Evolutionary conservation across 352 stramenopile species (phyloP).

Genomic region (Thalassiosira mediterranea): DNA sequence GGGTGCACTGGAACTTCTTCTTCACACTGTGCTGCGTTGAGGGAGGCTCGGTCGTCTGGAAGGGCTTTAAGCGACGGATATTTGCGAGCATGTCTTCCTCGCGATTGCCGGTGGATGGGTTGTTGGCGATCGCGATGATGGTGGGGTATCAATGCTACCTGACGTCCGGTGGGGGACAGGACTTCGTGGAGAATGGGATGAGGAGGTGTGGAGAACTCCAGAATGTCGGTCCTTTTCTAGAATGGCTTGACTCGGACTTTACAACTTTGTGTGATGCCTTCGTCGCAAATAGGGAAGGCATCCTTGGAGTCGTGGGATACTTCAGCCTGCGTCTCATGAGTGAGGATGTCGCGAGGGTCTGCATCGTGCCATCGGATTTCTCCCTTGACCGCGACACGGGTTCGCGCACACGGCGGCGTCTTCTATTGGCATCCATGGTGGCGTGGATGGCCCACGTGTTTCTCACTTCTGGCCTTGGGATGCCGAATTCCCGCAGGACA

Average conservation of each 20-base stretch:
- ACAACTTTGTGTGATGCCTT: constrained; percentile 79
- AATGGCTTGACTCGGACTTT: constrained; percentile 1
- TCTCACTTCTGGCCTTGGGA: constrained; percentile 27
- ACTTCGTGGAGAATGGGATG: constrained; percentile 69
- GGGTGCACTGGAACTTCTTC: constrained; percentile 99
- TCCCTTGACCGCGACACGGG: neutral
- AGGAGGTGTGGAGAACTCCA: constrained; percentile 40
- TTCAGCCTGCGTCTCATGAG: constrained; percentile 87
- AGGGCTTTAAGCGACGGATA: constrained; percentile 18
- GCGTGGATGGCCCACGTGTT: constrained; percentile 48
- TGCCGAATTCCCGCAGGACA: constrained; percentile 70
- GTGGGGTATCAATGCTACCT: constrained; percentile 88
- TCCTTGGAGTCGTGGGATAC: constrained; percentile 93
- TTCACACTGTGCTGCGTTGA: constrained; percentile 89
- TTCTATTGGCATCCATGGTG: constrained; percentile 18
- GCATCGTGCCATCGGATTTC: constrained; percentile 40
- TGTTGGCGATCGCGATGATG: constrained; percentile 53
- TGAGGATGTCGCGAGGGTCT: constrained; percentile 65
- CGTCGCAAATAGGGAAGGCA: constrained; percentile 93
- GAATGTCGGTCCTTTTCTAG: too few species aligned
- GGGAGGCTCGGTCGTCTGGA: constrained; percentile 38
- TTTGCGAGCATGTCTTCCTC: constrained; percentile 8
- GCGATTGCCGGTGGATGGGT: constrained; percentile 28
- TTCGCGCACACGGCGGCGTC: constrained; percentile 5
- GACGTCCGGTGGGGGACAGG: constrained; percentile 51